Evolutionary conservation across 1,139 yeast genomes (phyloP), one percentile per base, ranked within the genome.

Genomic region (Kurtzmaniella quercitrusa): DNA sequence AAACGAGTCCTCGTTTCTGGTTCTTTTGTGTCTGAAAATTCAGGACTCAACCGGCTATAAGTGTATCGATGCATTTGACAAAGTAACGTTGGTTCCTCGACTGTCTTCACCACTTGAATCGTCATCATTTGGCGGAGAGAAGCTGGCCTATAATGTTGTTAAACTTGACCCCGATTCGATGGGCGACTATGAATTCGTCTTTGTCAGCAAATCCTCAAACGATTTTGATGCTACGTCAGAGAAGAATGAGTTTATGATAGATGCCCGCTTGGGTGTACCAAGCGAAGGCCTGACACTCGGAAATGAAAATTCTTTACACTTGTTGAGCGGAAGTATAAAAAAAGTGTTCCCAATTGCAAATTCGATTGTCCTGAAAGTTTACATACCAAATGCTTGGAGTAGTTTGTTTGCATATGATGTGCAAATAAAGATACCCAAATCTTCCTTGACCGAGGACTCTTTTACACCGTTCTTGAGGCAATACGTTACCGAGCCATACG

Each of bases 381-480:
- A 73, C 5, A 63, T 82, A 20, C 74, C 78, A 1, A 74, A 78
- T 2, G 77, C 82, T 0, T 77, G 83, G 79, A 79, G 82, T 43
- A 81, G 88, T 54, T 55, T 85, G 8, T 56, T 83, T 21, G 80
- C 84, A 0, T 84, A 80, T 53, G 68, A 63, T 19, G 54, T 82
- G 16, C 44, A 44, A n/a, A 36, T 70, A 45, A 50, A 53, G 45
- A 47, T 56, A 47, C 38, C 58, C 51, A 28, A 50, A 37, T 39
- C 39, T 2, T 43, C 46, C 12, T 45, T 47, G 2, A 56, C 4
- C 57, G 30, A 37, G 40, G 9, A 22, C 30, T 36, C n/a, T 18
- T 82, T 82, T 51, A 62, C 75, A n/a, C 84, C 95, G 0, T 68
- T 88, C 33, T 60, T 86, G 3, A 72, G 88, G 43, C 96, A 88